Evolutionary conservation across 2,329 filamentous ascomycete genomes (phyloP).

Genomic region (Trichoderma gracile): DNA sequence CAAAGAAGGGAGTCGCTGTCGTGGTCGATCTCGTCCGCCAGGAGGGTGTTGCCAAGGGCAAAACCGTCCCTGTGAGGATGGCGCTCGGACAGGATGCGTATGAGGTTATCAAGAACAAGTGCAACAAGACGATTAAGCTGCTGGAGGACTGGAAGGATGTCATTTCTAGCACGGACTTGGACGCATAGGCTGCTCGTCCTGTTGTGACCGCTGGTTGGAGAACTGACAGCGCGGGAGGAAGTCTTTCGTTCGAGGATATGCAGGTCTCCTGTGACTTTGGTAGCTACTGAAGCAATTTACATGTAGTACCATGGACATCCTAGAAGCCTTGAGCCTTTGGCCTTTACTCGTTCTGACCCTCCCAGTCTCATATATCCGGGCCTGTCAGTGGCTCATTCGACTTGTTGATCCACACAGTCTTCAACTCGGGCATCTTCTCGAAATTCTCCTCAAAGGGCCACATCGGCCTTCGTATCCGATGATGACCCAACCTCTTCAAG

Average conservation of each 20-base stretch:
- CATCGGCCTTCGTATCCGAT: constrained; percentile 51
- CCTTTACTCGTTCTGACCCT: no score
- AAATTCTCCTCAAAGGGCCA: constrained; percentile 34
- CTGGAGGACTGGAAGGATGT: constrained; percentile 26
- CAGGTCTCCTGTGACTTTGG: no score
- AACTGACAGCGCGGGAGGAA: no score
- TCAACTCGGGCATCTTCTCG: constrained; percentile 28
- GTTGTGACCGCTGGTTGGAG: neutral
- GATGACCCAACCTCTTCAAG: constrained; percentile 49
- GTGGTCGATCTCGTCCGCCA: constrained; percentile 34
- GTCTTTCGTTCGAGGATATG: no score
- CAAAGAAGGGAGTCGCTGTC: constrained; percentile 28
- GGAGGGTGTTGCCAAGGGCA: constrained; percentile 30
- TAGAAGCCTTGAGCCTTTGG: neutral
- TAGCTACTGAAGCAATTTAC: no score
- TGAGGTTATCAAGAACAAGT: constrained; percentile 31
- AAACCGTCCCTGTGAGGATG: constrained; percentile 30
- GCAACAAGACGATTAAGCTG: constrained; percentile 30
- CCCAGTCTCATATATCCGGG: constrained; percentile 23
- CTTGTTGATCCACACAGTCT: constrained; percentile 30
- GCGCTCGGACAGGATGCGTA: constrained; percentile 34
- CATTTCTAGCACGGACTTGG: constrained; percentile 27
- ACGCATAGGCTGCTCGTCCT: neutral
- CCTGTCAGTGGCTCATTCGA: constrained; percentile 29
- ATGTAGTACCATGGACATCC: neutral